Conservation (phyloP, 225 moss, liverwort and hornwort genomes). For the Sphagnum tenellum region DNA sequence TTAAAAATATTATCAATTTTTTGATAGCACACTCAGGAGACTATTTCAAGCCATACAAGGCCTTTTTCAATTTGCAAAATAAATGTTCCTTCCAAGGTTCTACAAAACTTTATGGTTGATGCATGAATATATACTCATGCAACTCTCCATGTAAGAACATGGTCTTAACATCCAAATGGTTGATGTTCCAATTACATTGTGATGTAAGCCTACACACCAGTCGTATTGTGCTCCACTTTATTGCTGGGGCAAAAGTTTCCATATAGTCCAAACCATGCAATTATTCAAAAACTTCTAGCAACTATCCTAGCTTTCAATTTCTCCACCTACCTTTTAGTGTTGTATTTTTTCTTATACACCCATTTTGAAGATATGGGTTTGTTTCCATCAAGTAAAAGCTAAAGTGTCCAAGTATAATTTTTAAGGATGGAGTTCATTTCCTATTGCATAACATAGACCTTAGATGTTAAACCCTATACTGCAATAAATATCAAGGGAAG, state of each 20-base stretch:
- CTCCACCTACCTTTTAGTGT: neutral
- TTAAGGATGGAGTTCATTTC: too few relatives aligned
- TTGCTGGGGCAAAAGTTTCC: slow-evolving; percentile 3
- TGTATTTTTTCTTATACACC: too few relatives aligned
- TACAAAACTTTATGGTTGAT: slow-evolving; percentile 1
- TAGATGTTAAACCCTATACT: too few relatives aligned
- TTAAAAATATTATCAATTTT: neutral
- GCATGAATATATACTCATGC: slow-evolving; percentile 5
- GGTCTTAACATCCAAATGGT: slow-evolving; percentile 4
- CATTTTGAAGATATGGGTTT: too few relatives aligned
- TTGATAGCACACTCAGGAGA: slow-evolving; percentile 1
- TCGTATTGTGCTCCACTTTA: slow-evolving; percentile 3
- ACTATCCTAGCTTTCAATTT: slow-evolving; percentile 7
- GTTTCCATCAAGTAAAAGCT: too few relatives aligned
- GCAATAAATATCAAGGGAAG: too few relatives aligned
- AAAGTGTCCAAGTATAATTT: too few relatives aligned
- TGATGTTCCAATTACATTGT: neutral
- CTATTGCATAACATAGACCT: too few relatives aligned
- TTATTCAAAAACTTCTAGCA: slow-evolving; percentile 4
- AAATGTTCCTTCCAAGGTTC: neutral
- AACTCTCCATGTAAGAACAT: slow-evolving; percentile 8
- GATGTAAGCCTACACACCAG: neutral
- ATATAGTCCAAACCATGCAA: neutral
- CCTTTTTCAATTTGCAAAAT: slow-evolving; percentile 3
- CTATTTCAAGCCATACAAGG: slow-evolving; percentile 7